These are phyloP conservation scores for Fragilariopsis cylindrus DNA, from an alignment of 108 stramenopile species.

Conservation along the genomic window DNA sequence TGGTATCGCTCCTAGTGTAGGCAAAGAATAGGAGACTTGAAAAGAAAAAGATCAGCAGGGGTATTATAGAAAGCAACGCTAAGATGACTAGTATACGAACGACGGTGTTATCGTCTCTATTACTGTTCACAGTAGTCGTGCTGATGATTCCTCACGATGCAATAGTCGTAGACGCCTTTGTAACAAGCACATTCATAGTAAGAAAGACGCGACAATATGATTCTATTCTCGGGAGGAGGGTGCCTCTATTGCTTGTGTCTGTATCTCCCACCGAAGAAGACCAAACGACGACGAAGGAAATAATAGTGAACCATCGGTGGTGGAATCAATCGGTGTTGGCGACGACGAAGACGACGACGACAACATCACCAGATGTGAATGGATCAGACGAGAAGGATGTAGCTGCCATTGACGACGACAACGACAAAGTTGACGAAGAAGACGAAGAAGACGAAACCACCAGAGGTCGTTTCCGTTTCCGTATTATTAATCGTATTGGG, in stretches of 20 bases:
- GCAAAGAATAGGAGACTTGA: too few relatives aligned
- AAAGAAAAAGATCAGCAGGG: too few relatives aligned
- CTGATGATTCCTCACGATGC: neutral
- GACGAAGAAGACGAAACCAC: neutral
- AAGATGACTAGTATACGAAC: neutral
- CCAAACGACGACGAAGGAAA: neutral
- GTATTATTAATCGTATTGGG: slow-evolving; percentile 1
- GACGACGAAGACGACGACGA: neutral
- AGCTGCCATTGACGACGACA: neutral
- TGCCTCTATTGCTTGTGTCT: neutral
- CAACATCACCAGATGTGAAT: neutral
- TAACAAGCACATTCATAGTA: neutral
- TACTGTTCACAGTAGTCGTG: neutral
- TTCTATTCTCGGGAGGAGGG: neutral
- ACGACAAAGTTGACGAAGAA: neutral
- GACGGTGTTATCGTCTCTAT: neutral
- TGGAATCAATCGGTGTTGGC: neutral
- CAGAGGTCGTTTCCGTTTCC: slow-evolving; percentile 7
- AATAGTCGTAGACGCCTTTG: neutral
- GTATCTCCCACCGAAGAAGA: neutral
- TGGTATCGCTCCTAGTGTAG: too few relatives aligned
- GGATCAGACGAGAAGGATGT: neutral
- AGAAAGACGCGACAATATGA: neutral
- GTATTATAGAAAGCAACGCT: too few relatives aligned
- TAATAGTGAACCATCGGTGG: neutral